A percentile compares a stretch with the other conserved stretches of the same genome.
phyloP scores from a whole-genome alignment of 768 basidiomycete genomes.

The Suillus fuscotomentosus region DNA sequence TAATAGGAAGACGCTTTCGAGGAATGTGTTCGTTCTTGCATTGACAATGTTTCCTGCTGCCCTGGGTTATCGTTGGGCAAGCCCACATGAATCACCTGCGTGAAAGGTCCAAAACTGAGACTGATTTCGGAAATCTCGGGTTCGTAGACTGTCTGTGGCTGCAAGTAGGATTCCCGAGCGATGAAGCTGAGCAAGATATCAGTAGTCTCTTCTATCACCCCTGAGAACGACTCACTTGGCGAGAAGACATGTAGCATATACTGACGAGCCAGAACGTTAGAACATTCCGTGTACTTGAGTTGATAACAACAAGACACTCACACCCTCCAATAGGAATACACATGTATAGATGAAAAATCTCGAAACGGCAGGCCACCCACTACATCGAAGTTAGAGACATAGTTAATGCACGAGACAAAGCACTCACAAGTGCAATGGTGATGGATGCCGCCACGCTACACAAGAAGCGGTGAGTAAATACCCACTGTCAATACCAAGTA shows the following conservation, averaged over 20 bases:
- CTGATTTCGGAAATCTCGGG: neutral
- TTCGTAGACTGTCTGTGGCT: neutral
- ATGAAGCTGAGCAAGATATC: too few species aligned
- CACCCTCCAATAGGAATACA: constrained; percentile 23
- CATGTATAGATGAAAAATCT: constrained; percentile 20
- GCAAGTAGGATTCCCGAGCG: constrained; percentile 19
- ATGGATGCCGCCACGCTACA: constrained; percentile 16
- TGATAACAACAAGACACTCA: constrained; percentile 2
- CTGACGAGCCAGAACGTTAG: too few species aligned
- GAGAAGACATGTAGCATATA: too few species aligned
- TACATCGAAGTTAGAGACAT: constrained; percentile 2
- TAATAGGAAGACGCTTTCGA: neutral
- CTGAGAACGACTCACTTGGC: too few species aligned
- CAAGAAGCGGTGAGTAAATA: neutral
- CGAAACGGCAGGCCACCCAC: constrained; percentile 20
- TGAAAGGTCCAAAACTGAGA: neutral
- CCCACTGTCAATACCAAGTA: neutral
- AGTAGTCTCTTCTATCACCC: too few species aligned
- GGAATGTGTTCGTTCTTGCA: neutral
- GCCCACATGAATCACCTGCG: neutral
- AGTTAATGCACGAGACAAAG: neutral
- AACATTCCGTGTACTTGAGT: too few species aligned
- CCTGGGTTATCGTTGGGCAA: too few species aligned
- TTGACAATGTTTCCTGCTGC: neutral
- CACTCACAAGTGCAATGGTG: constrained; percentile 17